Percentiles rank a stretch among this genome's conserved stretches.
These are phyloP conservation scores for Peronospora destructor DNA, from an alignment of 352 stramenopile genomes.

Conservation along the genomic window DNA sequence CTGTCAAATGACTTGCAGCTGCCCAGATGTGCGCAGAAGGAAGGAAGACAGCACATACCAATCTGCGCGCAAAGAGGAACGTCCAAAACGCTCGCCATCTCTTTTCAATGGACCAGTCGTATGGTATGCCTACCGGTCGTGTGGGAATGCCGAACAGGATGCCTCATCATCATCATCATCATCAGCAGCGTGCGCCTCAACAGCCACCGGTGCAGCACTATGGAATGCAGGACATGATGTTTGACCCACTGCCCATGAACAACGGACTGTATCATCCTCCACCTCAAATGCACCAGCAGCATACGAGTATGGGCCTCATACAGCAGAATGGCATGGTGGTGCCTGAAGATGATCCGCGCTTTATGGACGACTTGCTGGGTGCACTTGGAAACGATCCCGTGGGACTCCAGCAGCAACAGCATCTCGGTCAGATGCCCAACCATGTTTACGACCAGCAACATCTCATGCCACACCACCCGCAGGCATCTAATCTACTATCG, in stretches of 20 bases:
- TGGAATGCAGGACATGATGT: conserved; percentile 70
- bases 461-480: conserved; percentile 37
- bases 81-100: neutral
- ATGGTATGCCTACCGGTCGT: conserved; percentile 43
- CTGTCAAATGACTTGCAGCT: conserved; percentile 12
- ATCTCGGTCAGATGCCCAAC: conserved; percentile 43
- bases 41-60: conserved; percentile 15
- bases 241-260: conserved; percentile 60
- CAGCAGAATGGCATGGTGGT: conserved; percentile 46
- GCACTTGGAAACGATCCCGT: conserved; percentile 49
- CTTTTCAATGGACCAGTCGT: conserved; percentile 50
- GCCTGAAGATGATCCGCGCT: conserved; percentile 57
- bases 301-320: conserved; percentile 39
- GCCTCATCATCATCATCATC: neutral
- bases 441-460: conserved; percentile 61
- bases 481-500: conserved; percentile 22
- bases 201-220: conserved; percentile 45
- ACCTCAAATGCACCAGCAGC: conserved; percentile 32
- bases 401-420: conserved; percentile 44
- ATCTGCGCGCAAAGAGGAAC: conserved; percentile 33
- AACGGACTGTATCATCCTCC: conserved; percentile 50
- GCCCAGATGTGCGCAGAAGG: conserved; percentile 5
- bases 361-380: conserved; percentile 64
- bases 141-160: conserved; percentile 41
- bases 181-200: conserved; percentile 15